phyloP scores from a whole-genome alignment of 1,139 yeast genomes.

The Blastobotrys indianensis region DNA sequence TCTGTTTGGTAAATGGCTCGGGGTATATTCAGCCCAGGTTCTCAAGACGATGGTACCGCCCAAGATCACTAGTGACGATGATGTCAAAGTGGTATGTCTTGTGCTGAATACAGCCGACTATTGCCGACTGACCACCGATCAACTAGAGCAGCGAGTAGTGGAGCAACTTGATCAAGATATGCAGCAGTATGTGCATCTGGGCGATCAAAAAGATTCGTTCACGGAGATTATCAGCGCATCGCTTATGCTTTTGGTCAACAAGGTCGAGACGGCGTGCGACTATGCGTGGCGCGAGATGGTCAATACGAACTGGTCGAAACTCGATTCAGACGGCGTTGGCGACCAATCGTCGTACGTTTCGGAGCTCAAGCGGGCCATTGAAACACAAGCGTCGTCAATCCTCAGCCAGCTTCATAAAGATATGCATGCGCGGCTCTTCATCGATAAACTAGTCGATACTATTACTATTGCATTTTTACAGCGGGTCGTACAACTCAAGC shows the following conservation, averaged over 20 bases:
- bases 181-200: slow-evolving; percentile 43
- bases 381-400: slow-evolving; percentile 44
- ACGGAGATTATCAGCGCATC: slow-evolving; percentile 55
- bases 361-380: slow-evolving; percentile 49
- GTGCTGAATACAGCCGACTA: slow-evolving; percentile 87
- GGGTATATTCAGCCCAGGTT: slow-evolving; percentile 57
- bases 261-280: slow-evolving; percentile 57
- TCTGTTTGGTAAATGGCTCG: slow-evolving; percentile 62
- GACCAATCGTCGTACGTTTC: slow-evolving; percentile 66
- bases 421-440: slow-evolving; percentile 62
- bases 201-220: slow-evolving; percentile 50
- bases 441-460: slow-evolving; percentile 71
- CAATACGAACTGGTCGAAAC: slow-evolving; percentile 68
- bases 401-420: slow-evolving; percentile 63
- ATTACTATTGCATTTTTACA: slow-evolving; percentile 53
- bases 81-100: slow-evolving; percentile 61
- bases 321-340: slow-evolving; percentile 46
- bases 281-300: slow-evolving; percentile 82
- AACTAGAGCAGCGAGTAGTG: slow-evolving; percentile 61
- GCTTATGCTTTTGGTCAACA: slow-evolving; percentile 50
- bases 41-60: slow-evolving; percentile 56
- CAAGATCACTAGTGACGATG: slow-evolving; percentile 43
- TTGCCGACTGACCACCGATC: slow-evolving; percentile 69
- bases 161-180: slow-evolving; percentile 43
- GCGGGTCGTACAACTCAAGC: slow-evolving; percentile 54